Conservation (phyloP, 163 green algal genomes). For the Coccomyxa subellipsoidea region DNA sequence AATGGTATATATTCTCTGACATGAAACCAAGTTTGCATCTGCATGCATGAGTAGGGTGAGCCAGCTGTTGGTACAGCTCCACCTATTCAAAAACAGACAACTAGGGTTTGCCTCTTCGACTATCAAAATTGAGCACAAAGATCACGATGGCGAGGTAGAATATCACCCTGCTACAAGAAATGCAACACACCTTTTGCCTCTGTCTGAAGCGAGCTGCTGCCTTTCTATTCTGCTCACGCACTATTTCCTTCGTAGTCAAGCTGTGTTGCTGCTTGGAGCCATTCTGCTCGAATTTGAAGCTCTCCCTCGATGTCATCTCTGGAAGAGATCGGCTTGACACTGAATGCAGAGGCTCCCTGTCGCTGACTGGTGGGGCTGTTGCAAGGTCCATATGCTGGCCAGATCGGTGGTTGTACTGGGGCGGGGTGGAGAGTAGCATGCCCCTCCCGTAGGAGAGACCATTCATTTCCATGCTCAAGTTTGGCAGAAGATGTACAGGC, state of each 20-base stretch:
- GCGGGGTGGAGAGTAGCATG: not conserved
- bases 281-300: not conserved
- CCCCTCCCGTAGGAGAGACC: not conserved
- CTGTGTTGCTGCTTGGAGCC: not conserved
- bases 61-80: not conserved
- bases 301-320: not conserved
- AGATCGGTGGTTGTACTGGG: not conserved
- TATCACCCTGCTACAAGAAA: too few species aligned
- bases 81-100: not conserved
- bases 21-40: too few species aligned
- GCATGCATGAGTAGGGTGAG: too few species aligned
- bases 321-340: not conserved
- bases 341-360: not conserved
- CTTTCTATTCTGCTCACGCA: constrained; percentile 6
- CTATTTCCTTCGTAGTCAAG: not conserved
- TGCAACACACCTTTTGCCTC: constrained; percentile 5
- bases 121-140: not conserved
- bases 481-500: not conserved
- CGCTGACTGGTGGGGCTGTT: not conserved
- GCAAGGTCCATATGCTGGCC: not conserved
- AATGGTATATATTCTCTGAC: too few species aligned
- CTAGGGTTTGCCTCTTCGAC: not conserved
- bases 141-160: not conserved
- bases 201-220: constrained; percentile 6
- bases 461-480: not conserved